Conservation (phyloP, 176 grass and related monocot genomes). For the Aegilops sharonensis region DNA sequence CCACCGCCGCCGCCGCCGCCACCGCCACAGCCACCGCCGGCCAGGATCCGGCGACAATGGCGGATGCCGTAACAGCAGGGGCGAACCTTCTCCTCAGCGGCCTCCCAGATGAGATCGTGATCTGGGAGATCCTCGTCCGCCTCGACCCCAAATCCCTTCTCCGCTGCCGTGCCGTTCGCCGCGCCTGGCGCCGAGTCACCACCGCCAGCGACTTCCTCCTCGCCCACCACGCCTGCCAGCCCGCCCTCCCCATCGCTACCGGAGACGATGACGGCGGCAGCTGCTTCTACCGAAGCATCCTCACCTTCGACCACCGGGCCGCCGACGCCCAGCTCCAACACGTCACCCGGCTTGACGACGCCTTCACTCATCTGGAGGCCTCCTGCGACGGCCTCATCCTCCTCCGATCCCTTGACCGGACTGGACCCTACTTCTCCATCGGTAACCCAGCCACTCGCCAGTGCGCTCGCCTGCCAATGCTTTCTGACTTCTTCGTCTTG, state of each 20-base stretch:
- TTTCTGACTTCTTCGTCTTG: background rate
- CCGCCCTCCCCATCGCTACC: too few relatives aligned
- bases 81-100: background rate
- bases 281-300: too few relatives aligned
- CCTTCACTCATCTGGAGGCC: background rate
- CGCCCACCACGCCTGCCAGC: too few relatives aligned
- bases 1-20: too few relatives aligned
- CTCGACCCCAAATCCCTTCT: background rate
- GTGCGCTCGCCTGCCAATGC: background rate
- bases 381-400: background rate
- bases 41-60: too few relatives aligned
- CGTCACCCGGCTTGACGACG: background rate
- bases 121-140: too few relatives aligned
- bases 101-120: too few relatives aligned
- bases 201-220: background rate
- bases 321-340: background rate
- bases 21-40: too few relatives aligned
- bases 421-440: background rate
- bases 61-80: too few relatives aligned
- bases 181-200: background rate
- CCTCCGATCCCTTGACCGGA: background rate
- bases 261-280: too few relatives aligned
- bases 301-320: background rate
- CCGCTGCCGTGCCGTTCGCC: background rate
- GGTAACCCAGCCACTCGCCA: background rate